Base-by-base conservation (phyloP, 139 green algal genomes). In the Chlorella vulgaris region DNA sequence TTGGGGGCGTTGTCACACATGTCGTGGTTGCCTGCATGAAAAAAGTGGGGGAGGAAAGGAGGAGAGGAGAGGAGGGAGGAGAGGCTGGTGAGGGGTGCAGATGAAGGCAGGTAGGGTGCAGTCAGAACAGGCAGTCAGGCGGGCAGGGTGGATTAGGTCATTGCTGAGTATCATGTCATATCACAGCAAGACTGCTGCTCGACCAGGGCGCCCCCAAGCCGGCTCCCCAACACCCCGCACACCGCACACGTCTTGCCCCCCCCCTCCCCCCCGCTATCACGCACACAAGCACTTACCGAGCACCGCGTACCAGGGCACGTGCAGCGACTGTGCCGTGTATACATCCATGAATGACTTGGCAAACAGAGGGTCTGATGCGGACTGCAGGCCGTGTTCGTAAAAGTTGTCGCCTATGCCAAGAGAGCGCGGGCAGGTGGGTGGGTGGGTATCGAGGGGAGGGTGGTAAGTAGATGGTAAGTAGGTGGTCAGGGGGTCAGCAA, bases 291-390 rank as follows among this genome's bases (percentile, higher is more conserved):
- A 40, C 63, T 42, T 29, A 70, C 92, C 92, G 29, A 95, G 66
- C 22, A 95, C 87, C 6, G 86, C 86, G 68, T 93, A 89, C 90
- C 90, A 95, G 28, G 84, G 87, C 6, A 95, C 84, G 83, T 92
- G 80, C 22, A 94, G 80, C 28, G 75, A 81, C 4, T 55, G 31
- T 0, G 76, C 73, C 10, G 42, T 84, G 85, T 94, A 93, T 0
- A 93, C 86, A 1, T 88, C 42, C 21, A 60, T 69, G 71, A 92
- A 94, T 1, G 86, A 89, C 4, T 83, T 50, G 1, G 69, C 3
- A 53, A 94, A 89, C 28, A 85, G 61, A 2, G 67, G 26, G 81
- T 94, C 91, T 24, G 81, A 33, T 0, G 78, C 35, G 0, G 73
- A 84, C 7, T 74, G 65, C 15, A 86, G 53, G 18, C 83, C 83